Base-by-base conservation (phyloP, 352 stramenopile genomes). In the Elongisporangium anandrum region DNA sequence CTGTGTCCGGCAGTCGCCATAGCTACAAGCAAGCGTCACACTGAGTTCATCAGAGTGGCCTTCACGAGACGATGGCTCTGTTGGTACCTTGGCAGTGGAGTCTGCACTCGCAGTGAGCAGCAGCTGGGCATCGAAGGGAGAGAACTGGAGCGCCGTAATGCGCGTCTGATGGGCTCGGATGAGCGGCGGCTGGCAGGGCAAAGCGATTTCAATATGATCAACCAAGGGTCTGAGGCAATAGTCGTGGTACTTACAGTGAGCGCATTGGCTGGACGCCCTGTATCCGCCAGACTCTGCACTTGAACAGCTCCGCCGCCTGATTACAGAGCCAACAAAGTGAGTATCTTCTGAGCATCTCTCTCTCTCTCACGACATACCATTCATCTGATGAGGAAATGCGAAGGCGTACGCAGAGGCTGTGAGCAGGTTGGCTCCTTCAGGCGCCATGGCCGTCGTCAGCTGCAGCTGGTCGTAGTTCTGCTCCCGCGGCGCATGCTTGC, bases 391-490 rank as follows among this genome's bases (percentile, higher is more conserved):
- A 20, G 73, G 63, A 29, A 92, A 94, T 0, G 82, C 81, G 34
- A 90, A 77, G 57, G 66, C 70, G 29, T 74, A 65, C 49, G 48
- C 24, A 0, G 75, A 73, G 20, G 70, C 73, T 3, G 79, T 64
- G 39, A 92, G 51, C 12, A 70, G 61, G 59, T 75, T 86, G 65
- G 70, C 70, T 19, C 90, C 83, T 9, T 81, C 60, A 5, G 66
- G 61, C 26, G 68, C 62, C 26, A 22, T 50, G 56, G 48, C 29
- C 6, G 56, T 57, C 20, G 73, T 76, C 45, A 90, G 71, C 54
- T 91, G 80, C 51, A 94, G 67, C 58, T 85, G 77, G 45, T 92
- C 80, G 56, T 77, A 94, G 58, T 63, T 75, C 39, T 83, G 69
- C 39, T 86, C 83, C 19, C 72, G 73, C 34, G 77, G 57, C 22